Base-by-base conservation (phyloP, 345 rosid species). In the Angophora floribunda region DNA sequence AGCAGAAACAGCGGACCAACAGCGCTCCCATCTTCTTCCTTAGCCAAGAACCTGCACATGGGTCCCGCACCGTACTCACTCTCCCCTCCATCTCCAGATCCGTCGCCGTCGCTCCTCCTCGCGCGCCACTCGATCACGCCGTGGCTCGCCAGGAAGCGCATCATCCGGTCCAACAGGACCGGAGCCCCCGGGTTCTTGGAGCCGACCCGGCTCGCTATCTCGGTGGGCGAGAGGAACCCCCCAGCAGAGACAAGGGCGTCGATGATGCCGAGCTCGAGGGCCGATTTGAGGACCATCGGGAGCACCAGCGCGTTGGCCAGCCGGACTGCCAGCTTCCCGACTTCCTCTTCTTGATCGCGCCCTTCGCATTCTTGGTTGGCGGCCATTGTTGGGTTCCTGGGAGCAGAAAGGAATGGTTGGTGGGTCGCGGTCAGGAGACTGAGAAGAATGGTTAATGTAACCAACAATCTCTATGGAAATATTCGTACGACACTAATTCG, bases 221-320 rank as follows among this genome's bases (percentile, higher is more conserved):
- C 90, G 3, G 91, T 86, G 3, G 92, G 87, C 49, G 96, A 92
- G 67, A 95, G 91, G 84, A 87, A 90, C 15, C 86, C 87, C 5
- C 89, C 89, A 16, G 91, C 52, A 6, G 89, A 44, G 55, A 59
- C 90, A 87, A 95, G 89, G 51, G 90, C 88, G 91, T 93, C 93
- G 1, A 95, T 87, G 87, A 93, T 86, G 84, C 91, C 92, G 17
- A 94, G 93, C 88, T 95, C 93, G 1, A 95, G 17, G 30, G 92
- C 85, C 3, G 96, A 92, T 53, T 91, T 93, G 30, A 94, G 92
- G 2, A 92, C 92, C 97, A 93, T 92, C 0, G 94, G 94, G 53
- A 91, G 88, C 17, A 89, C 90, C 2, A 86, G 88, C 1, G 92
- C 90, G 44, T 87, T 89, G 47, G 94, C 91, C 47, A 93, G 50